phyloP scores from a whole-genome alignment of 2,329 filamentous ascomycete species.

The Sphaerulina populicola region DNA sequence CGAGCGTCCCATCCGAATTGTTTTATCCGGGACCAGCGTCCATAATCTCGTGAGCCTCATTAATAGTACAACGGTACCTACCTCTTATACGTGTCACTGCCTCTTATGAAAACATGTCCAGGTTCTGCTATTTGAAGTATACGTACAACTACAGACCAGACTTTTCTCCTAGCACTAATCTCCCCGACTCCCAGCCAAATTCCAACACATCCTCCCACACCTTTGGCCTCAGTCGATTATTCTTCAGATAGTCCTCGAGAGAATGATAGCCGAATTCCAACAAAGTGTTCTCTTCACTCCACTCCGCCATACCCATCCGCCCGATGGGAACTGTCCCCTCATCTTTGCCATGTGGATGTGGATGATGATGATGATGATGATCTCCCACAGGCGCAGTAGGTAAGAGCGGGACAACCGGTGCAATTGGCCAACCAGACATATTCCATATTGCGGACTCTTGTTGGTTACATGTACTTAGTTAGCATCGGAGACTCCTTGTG shows the following conservation, averaged over 20 bases:
- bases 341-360: conserved; percentile 34
- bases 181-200: conserved; percentile 9
- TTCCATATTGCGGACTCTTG: conserved; percentile 69
- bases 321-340: conserved; percentile 49
- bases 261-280: conserved; percentile 48
- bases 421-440: conserved; percentile 83
- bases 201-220: conserved; percentile 37
- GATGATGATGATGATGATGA: conserved; percentile 30
- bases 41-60: too few relatives aligned
- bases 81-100: not conserved
- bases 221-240: conserved; percentile 32
- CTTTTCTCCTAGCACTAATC: too few relatives aligned
- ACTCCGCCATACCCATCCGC: conserved; percentile 48
- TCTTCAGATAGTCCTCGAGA: conserved; percentile 42
- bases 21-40: too few relatives aligned
- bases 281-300: conserved; percentile 47
- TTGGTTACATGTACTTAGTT: too few relatives aligned
- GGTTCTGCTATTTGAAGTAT: too few relatives aligned
- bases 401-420: conserved; percentile 66
- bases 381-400: conserved; percentile 70
- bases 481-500: conserved; percentile 60
- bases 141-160: too few relatives aligned
- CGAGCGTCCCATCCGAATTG: too few relatives aligned
- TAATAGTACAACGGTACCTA: not conserved
- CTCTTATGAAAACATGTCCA: not conserved